A percentile compares a stretch with the other conserved stretches of the same genome.
Evolutionary conservation across 805 yeast species (phyloP).

Genomic region (Kockiozyma suomiensis): DNA sequence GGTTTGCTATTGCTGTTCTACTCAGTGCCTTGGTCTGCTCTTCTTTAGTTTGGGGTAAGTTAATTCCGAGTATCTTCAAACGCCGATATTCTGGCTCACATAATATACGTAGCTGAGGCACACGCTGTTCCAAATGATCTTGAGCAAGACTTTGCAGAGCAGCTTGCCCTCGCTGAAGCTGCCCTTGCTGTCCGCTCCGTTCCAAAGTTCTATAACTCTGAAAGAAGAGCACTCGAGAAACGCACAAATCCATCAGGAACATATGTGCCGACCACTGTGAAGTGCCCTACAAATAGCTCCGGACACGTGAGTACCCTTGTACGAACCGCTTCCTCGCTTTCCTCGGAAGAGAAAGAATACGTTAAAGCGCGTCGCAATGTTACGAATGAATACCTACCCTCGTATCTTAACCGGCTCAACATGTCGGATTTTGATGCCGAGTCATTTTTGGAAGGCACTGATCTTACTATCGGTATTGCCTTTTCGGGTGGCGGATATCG

Average conservation of each 20-base stretch:
- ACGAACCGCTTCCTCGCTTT: slow-evolving; percentile 20
- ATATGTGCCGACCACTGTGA: slow-evolving; percentile 15
- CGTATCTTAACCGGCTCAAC: slow-evolving; percentile 51
- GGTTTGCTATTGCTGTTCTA: no score
- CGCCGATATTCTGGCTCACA: not conserved
- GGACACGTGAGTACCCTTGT: slow-evolving; percentile 8
- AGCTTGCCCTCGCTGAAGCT: not conserved
- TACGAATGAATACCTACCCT: slow-evolving; percentile 41
- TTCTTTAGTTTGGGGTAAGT: not conserved
- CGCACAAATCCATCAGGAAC: slow-evolving; percentile 10
- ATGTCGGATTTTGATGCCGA: slow-evolving; percentile 48
- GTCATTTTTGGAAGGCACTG: slow-evolving; percentile 30
- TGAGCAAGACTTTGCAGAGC: not conserved
- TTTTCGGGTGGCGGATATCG: slow-evolving; percentile 88
- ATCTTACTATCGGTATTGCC: slow-evolving; percentile 47
- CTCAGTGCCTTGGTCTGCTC: no score
- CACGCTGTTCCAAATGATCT: not conserved
- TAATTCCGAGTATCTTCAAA: no score
- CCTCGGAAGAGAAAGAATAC: slow-evolving; percentile 35
- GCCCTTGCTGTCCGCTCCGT: slow-evolving; percentile 2
- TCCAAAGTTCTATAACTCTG: not conserved
- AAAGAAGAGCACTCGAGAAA: slow-evolving; percentile 1
- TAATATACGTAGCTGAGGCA: not conserved
- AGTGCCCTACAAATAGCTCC: slow-evolving; percentile 17
- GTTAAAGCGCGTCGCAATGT: slow-evolving; percentile 27